A percentile compares a stretch with the other conserved stretches of the same genome.
Evolutionary conservation across 2,329 filamentous ascomycete genomes (phyloP).

Genomic region (Neocucurbitaria cava): DNA sequence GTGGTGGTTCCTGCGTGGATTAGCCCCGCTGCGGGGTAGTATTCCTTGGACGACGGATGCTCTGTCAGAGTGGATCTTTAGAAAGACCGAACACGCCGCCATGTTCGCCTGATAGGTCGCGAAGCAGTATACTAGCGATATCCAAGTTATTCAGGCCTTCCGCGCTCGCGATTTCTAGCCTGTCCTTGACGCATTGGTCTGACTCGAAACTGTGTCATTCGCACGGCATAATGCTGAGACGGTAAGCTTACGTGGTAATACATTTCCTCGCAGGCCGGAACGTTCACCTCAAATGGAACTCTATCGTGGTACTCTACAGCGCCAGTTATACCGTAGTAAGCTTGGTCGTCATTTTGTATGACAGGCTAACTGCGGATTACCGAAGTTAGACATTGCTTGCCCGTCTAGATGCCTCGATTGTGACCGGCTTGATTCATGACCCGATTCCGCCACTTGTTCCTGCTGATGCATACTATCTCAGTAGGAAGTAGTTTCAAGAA

Average conservation of each 20-base stretch:
- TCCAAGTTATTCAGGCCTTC: background rate
- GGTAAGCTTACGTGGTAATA: background rate
- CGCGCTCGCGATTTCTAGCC: background rate
- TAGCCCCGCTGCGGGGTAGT: constrained; percentile 4
- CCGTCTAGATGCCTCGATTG: too few species aligned
- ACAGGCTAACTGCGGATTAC: too few species aligned
- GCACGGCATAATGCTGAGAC: background rate
- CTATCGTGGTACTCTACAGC: background rate
- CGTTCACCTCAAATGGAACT: too few species aligned
- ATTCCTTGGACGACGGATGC: background rate
- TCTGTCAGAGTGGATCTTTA: background rate
- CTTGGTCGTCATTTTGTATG: background rate
- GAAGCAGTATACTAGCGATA: background rate
- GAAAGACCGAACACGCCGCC: background rate
- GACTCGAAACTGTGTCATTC: background rate
- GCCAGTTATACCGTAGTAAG: background rate
- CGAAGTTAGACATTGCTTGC: too few species aligned
- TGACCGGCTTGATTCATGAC: background rate
- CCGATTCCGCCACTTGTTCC: background rate
- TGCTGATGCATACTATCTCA: background rate
- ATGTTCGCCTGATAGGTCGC: background rate
- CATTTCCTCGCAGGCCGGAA: too few species aligned
- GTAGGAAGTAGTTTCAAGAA: background rate
- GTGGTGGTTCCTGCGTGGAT: background rate
- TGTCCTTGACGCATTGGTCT: background rate